phyloP scores from a whole-genome alignment of 2,329 filamentous ascomycete species.

The Herpotrichia juniperi region DNA sequence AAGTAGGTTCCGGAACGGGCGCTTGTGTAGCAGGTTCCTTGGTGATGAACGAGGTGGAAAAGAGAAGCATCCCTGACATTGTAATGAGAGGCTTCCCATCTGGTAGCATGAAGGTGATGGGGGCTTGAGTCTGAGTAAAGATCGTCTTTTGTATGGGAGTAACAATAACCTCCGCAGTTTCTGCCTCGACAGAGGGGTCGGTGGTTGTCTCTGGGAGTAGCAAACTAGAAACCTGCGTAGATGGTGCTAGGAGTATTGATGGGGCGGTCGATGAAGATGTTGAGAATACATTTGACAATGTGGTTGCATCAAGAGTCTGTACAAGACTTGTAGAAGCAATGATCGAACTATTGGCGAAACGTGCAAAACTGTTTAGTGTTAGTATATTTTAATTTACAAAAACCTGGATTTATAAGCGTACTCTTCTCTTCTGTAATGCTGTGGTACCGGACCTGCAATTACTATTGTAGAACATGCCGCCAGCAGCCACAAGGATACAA shows the following conservation, averaged over 20 bases:
- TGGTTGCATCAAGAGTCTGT: background rate
- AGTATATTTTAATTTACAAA: conserved; percentile 8
- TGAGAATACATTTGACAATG: background rate
- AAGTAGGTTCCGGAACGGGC: conserved; percentile 9
- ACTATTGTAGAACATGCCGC: conserved; percentile 38
- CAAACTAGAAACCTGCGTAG: conserved; percentile 1
- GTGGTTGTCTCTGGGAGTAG: background rate
- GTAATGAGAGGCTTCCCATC: conserved; percentile 40
- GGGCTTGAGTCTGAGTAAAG: conserved; percentile 30
- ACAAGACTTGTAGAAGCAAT: conserved; percentile 5
- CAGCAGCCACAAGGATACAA: conserved; percentile 41
- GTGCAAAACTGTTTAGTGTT: conserved; percentile 28
- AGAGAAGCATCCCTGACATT: conserved; percentile 30
- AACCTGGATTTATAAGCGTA: conserved; percentile 19
- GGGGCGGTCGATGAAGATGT: conserved; percentile 1
- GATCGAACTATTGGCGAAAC: conserved; percentile 33
- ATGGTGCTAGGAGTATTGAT: background rate
- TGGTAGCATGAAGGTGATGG: conserved; percentile 40
- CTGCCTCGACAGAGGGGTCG: conserved; percentile 25
- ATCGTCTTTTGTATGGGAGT: conserved; percentile 38
- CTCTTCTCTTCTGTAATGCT: conserved; percentile 31
- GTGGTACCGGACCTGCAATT: conserved; percentile 42
- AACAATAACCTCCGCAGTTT: conserved; percentile 39
- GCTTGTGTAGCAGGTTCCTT: conserved; percentile 18
- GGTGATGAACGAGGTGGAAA: conserved; percentile 39